These are phyloP conservation scores for Vitis hybrid DNA, from an alignment of 177 flowering plant genomes.

Conservation along the genomic window DNA sequence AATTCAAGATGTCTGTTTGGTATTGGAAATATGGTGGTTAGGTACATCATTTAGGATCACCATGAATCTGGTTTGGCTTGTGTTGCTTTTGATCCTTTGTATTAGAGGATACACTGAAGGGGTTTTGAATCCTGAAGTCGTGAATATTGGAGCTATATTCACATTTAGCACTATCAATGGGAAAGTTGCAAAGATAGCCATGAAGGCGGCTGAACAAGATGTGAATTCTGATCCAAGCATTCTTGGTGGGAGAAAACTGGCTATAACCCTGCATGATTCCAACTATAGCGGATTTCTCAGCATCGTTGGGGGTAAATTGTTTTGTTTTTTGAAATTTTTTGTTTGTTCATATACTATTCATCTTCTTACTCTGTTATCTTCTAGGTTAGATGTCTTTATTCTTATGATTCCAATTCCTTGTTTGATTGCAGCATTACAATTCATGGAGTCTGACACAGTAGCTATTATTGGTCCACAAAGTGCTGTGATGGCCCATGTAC, in stretches of 20 bases:
- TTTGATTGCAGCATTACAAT: conserved; percentile 39
- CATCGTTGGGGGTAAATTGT: conserved; percentile 47
- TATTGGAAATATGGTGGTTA: background rate
- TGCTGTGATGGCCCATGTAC: conserved; percentile 54
- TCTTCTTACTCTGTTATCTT: background rate
- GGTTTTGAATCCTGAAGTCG: conserved; percentile 17
- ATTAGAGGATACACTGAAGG: conserved; percentile 22
- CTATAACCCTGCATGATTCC: conserved; percentile 49
- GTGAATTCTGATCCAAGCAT: conserved; percentile 58
- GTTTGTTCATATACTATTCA: background rate
- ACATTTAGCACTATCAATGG: conserved; percentile 48
- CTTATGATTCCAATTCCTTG: conserved; percentile 8
- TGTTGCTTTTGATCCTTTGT: conserved; percentile 19
- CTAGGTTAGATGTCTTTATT: background rate
- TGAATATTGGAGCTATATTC: conserved; percentile 70
- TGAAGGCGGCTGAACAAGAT: conserved; percentile 74
- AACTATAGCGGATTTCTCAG: conserved; percentile 62
- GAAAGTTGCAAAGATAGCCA: conserved; percentile 55
- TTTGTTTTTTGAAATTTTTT: background rate
- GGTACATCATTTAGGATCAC: conserved; percentile 1
- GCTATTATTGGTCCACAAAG: conserved; percentile 68
- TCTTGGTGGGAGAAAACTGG: conserved; percentile 61
- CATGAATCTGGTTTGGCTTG: conserved; percentile 33
- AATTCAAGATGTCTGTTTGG: background rate
- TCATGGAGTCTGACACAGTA: conserved; percentile 51